Percentiles rank a stretch among this genome's conserved stretches.
Conservation (phyloP, 129 eudicot species). For the Smallanthus sonchifolius region DNA sequence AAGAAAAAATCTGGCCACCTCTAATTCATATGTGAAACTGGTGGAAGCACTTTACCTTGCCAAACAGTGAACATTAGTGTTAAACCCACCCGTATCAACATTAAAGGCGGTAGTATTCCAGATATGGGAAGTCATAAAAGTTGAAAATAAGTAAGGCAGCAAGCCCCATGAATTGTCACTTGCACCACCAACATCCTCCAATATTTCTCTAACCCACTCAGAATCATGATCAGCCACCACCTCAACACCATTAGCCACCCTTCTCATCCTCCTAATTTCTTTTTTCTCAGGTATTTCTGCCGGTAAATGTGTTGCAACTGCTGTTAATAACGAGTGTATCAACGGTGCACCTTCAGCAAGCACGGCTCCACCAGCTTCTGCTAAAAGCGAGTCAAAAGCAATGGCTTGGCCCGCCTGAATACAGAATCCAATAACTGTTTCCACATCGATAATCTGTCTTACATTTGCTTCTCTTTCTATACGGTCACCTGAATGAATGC, state of each 20-base stretch:
- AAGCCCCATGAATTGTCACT: conserved; percentile 86
- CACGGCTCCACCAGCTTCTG: conserved; percentile 85
- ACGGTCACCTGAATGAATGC: conserved; percentile 78
- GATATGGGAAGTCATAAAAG: conserved; percentile 82
- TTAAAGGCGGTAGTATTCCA: conserved; percentile 92
- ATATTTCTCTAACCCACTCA: conserved; percentile 76
- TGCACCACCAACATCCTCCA: conserved; percentile 89
- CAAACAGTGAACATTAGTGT: conserved; percentile 82
- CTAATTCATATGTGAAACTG: neutral
- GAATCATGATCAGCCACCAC: conserved; percentile 66
- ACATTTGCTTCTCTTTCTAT: conserved; percentile 76
- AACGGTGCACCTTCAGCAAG: conserved; percentile 92
- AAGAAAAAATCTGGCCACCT: neutral
- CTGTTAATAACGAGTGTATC: conserved; percentile 63
- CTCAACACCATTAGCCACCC: conserved; percentile 75
- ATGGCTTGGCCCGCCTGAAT: conserved; percentile 97
- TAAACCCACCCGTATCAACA: conserved; percentile 96
- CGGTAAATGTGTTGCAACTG: conserved; percentile 65
- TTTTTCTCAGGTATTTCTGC: conserved; percentile 78
- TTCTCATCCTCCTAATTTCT: conserved; percentile 75
- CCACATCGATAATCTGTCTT: conserved; percentile 82
- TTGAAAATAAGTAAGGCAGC: conserved; percentile 80
- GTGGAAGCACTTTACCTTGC: conserved; percentile 58
- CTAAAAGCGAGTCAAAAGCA: conserved; percentile 68
- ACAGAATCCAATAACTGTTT: conserved; percentile 87